phyloP scores from a whole-genome alignment of 176 grass and related monocot genomes.

The Phragmites australis region DNA sequence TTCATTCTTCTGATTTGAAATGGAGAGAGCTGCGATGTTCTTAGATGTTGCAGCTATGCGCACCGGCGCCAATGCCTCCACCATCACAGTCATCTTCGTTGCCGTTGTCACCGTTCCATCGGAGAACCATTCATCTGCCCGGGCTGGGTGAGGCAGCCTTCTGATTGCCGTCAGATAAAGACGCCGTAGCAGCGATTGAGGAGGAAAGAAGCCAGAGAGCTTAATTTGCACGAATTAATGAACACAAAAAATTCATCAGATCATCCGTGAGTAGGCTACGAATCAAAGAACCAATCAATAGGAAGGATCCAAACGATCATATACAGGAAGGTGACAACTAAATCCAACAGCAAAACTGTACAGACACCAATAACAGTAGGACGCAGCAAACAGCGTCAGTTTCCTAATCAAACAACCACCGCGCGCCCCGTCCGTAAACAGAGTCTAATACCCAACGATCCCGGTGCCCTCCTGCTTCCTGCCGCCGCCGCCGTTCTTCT shows the following conservation, averaged over 20 bases:
- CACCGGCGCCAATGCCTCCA: no score
- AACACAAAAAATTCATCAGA: background rate
- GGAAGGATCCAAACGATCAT: background rate
- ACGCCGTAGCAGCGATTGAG: background rate
- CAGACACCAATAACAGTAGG: background rate
- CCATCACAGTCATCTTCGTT: no score
- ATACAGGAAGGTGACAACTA: background rate
- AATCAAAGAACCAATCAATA: constrained; percentile 28
- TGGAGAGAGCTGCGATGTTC: no score
- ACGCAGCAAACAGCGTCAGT: background rate
- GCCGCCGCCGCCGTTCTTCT: constrained; percentile 39
- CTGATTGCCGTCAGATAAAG: background rate
- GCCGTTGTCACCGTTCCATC: no score
- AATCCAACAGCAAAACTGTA: constrained; percentile 9
- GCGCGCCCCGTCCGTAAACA: background rate
- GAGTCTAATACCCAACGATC: constrained; percentile 7
- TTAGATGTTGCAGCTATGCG: no score
- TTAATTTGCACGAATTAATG: background rate
- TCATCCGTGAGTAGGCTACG: background rate
- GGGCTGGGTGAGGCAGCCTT: background rate
- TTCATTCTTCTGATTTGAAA: background rate
- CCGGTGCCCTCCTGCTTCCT: constrained; percentile 34
- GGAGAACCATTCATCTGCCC: no score
- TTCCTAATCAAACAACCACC: background rate
- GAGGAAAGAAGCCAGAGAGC: background rate